These are phyloP conservation scores for Penicillium capsulatum DNA, from an alignment of 2,329 filamentous ascomycete species.

Conservation along the genomic window DNA sequence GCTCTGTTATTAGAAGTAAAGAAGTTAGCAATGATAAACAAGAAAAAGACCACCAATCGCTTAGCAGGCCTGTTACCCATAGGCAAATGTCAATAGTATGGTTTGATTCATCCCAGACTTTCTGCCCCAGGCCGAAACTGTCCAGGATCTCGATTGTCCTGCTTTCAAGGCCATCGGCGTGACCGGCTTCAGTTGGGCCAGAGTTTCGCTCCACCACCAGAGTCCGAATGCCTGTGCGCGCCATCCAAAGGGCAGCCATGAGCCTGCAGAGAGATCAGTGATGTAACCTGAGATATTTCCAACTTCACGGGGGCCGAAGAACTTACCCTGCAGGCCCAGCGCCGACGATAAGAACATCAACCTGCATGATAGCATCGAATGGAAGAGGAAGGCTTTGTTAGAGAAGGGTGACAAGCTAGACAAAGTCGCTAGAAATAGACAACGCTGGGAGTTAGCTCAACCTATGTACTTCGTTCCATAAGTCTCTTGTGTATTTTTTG, in stretches of 20 bases:
- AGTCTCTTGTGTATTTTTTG: too few species aligned
- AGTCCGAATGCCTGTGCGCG: too few species aligned
- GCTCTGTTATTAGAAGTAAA: too few species aligned
- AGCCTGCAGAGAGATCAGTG: too few species aligned
- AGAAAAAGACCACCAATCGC: too few species aligned
- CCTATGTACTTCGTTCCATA: too few species aligned
- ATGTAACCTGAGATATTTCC: slow-evolving; percentile 30
- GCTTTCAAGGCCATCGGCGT: slow-evolving; percentile 57
- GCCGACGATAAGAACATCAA: slow-evolving; percentile 41
- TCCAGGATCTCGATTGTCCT: slow-evolving; percentile 71
- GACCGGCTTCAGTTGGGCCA: slow-evolving; percentile 28
- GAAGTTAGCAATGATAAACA: too few species aligned
- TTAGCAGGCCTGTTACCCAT: slow-evolving; percentile 14
- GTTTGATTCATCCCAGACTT: slow-evolving; percentile 46
- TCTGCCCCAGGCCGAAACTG: slow-evolving; percentile 63
- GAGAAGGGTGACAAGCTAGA: too few species aligned
- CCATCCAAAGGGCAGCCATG: too few species aligned
- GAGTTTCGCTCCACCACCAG: slow-evolving; percentile 24
- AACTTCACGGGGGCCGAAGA: slow-evolving; percentile 48
- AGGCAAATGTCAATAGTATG: slow-evolving; percentile 27
- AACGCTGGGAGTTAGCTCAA: too few species aligned
- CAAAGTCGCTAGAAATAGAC: too few species aligned
- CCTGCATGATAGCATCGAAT: slow-evolving; percentile 1
- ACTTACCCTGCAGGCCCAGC: slow-evolving; percentile 50
- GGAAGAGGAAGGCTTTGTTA: too few species aligned